Evolutionary conservation across 768 basidiomycete genomes (phyloP), one percentile per base, ranked within the genome.

Genomic region (Boletus rubescentipes): DNA sequence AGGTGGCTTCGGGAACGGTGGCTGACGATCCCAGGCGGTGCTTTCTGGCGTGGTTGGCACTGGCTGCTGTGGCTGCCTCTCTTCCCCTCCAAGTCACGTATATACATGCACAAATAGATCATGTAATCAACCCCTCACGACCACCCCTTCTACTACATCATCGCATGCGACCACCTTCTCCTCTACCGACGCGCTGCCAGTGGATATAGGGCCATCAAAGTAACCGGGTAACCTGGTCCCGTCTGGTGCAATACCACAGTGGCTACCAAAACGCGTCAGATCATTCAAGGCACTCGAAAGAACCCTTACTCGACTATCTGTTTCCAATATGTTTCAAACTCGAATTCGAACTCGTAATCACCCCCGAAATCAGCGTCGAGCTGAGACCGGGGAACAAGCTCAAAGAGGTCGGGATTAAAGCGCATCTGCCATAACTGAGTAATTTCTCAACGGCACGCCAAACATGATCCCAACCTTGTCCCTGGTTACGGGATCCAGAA

Each of bases 341-440:
- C 85, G 66, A 88, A 94, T 61, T 89, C 77, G 58, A 79, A 91
- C 52, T 81, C 79, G 67, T 84, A 82, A 3, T 85, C 79, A 1
- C 92, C 92, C 14, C 90, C 91, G 66, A 93, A 92, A 59, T 89
- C 89, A 1, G 84, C 80, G 64, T 93, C 91, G 9, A 94, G 80
- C 51, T 94, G 92, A 5, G 80, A 79, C 8, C 70, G 72, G 6
- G 91, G 87, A 20, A 93, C 78, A 40, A 95, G 82, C 55, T 91
- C 87, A 36, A 79, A 68, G 6, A 95, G 75, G 61, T 91, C 79
- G 5, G 93, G 91, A 65, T 95, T 95, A 69, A 95, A 94, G 21
- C 87, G 84, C 86, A 94, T 91, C 88, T 91, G 39, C 10, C 41
- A 37, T 9, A 16, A 30, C 21, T 40, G 8, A 48, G 58, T 57